These are phyloP conservation scores for Nitzschia inconspicua DNA, from an alignment of 108 stramenopile species.

Conservation along the genomic window DNA sequence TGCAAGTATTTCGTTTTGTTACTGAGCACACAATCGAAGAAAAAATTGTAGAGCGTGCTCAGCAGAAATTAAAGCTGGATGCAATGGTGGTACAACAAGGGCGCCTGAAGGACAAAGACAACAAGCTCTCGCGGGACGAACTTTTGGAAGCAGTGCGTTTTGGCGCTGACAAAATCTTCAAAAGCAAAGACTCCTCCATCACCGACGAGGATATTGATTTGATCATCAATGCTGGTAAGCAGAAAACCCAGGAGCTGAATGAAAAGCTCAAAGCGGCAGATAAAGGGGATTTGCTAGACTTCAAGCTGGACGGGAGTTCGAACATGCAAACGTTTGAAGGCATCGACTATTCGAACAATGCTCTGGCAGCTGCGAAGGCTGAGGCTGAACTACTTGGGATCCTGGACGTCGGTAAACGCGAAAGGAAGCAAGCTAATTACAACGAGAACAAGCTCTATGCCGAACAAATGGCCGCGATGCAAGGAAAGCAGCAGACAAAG, in stretches of 20 bases:
- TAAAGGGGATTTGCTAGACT: slow-evolving; percentile 94
- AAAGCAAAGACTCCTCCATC: slow-evolving; percentile 81
- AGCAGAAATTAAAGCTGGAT: slow-evolving; percentile 99
- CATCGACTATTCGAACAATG: slow-evolving; percentile 82
- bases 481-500: slow-evolving; percentile 44
- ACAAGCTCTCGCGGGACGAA: slow-evolving; percentile 83
- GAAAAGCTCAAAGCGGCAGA: slow-evolving; percentile 94
- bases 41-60: slow-evolving; percentile 99
- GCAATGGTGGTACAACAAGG: slow-evolving; percentile 99
- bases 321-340: slow-evolving; percentile 94
- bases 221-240: slow-evolving; percentile 80
- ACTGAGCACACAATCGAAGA: slow-evolving; percentile 98
- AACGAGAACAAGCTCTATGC: slow-evolving; percentile 84
- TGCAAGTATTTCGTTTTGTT: slow-evolving; percentile 95
- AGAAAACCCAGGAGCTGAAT: slow-evolving; percentile 89
- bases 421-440: slow-evolving; percentile 84
- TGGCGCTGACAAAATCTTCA: slow-evolving; percentile 98
- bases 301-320: slow-evolving; percentile 90
- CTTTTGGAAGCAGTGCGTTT: slow-evolving; percentile 90
- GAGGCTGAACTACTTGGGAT: slow-evolving; percentile 74
- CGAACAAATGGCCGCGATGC: slow-evolving; percentile 74
- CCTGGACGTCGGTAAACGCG: slow-evolving; percentile 92
- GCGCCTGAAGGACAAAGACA: slow-evolving; percentile 88
- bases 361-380: slow-evolving; percentile 45
- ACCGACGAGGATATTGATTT: slow-evolving; percentile 95